A percentile compares a stretch with the other conserved stretches of the same genome.
Evolutionary conservation across 352 stramenopile species (phyloP).

Genomic region (Phytopythium cucurbitacearum): DNA sequence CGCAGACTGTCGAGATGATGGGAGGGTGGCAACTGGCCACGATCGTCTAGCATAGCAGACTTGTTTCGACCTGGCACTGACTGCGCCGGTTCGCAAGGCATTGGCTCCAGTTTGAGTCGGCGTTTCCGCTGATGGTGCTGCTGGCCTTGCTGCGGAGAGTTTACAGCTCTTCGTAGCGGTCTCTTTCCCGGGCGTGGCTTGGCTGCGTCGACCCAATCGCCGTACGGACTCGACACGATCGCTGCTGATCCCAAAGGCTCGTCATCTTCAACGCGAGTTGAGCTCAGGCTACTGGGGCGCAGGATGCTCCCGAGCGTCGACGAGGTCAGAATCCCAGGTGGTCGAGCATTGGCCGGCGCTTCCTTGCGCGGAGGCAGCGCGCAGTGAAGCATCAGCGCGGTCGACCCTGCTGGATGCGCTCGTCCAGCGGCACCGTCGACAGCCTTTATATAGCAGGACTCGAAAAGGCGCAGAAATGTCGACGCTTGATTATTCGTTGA

Average conservation of each 20-base stretch:
- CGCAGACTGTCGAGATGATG: no score
- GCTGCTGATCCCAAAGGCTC: neutral
- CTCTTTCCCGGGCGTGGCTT: neutral
- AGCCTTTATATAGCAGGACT: no score
- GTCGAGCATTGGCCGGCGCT: no score
- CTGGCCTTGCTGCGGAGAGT: neutral
- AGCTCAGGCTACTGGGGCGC: neutral
- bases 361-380: neutral
- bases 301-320: slow-evolving; percentile 3
- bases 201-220: neutral
- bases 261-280: neutral
- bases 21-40: no score
- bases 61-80: no score
- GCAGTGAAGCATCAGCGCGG: neutral
- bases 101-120: neutral
- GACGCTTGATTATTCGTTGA: neutral
- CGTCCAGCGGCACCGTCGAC: no score
- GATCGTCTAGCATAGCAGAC: no score
- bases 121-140: neutral
- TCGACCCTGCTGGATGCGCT: neutral
- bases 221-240: slow-evolving; percentile 1
- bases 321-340: neutral
- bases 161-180: neutral
- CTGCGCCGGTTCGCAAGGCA: neutral
- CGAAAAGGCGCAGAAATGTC: no score